These are phyloP conservation scores for Sphagnum magellanicum DNA, from an alignment of 228 moss, liverwort and hornwort species.

Conservation along the genomic window DNA sequence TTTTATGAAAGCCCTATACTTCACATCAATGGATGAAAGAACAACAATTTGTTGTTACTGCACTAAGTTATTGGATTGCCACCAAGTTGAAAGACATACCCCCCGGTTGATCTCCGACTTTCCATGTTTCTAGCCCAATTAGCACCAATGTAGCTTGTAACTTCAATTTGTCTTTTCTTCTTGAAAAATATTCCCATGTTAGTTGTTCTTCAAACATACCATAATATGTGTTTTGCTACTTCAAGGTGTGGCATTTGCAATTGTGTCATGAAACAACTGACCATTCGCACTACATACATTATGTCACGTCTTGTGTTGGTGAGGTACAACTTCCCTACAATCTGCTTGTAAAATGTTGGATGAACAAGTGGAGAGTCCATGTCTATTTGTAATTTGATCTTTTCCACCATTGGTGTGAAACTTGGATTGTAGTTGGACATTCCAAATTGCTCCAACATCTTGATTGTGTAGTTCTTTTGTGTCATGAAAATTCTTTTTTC, in stretches of 20 bases:
- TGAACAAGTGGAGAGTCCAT: background rate
- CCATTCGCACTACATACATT: background rate
- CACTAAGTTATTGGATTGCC: background rate
- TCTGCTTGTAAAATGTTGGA: background rate
- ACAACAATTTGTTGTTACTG: background rate
- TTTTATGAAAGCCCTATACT: background rate
- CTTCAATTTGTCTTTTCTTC: background rate
- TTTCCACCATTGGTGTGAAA: no score
- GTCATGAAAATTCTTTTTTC: no score
- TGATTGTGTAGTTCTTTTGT: no score
- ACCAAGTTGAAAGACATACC: background rate
- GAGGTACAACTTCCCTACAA: background rate
- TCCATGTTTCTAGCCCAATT: background rate
- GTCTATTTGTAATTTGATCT: background rate
- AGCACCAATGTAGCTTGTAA: background rate
- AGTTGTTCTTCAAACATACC: background rate
- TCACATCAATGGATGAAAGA: conserved; percentile 2
- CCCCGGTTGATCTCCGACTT: background rate
- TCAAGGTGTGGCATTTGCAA: background rate
- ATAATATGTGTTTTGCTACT: background rate
- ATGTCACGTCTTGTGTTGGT: background rate
- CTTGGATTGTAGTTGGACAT: no score
- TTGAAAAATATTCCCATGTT: background rate
- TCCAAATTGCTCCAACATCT: no score
- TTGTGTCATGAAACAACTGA: background rate